Conservation (phyloP, 139 green algal genomes). For the Chlorella sp. region DNA sequence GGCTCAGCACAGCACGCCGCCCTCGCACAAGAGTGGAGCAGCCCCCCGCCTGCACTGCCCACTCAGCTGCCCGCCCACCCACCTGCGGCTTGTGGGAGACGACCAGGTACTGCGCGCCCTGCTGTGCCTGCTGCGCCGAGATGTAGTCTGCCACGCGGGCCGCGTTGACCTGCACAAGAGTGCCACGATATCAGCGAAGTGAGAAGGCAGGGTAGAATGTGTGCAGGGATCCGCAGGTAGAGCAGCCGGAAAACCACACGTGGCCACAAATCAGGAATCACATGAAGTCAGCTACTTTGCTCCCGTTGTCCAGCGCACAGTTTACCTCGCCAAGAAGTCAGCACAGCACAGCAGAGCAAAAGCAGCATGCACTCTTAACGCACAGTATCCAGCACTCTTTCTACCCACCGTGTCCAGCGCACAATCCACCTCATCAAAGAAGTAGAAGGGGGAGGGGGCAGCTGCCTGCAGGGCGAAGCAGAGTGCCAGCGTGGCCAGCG, state of each 20-base stretch:
- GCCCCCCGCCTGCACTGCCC: no score
- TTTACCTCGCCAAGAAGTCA: no score
- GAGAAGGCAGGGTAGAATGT: not conserved
- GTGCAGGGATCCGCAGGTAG: not conserved
- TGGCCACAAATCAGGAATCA: no score
- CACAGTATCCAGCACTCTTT: no score
- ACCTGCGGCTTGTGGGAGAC: conserved; percentile 81
- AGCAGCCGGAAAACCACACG: not conserved
- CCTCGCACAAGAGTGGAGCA: no score
- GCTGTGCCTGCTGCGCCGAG: conserved; percentile 12
- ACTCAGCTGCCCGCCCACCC: no score
- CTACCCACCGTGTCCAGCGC: conserved; percentile 31
- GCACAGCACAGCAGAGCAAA: no score
- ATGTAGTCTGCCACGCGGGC: conserved; percentile 69
- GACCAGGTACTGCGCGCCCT: conserved; percentile 78
- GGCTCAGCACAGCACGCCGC: no score
- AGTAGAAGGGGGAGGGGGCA: conserved; percentile 86
- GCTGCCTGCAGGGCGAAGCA: conserved; percentile 78
- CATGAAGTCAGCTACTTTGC: no score
- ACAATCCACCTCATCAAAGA: conserved; percentile 85
- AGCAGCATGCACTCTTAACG: no score
- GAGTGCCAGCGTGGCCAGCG: conserved; percentile 79
- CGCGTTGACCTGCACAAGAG: conserved; percentile 33
- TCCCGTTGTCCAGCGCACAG: no score
- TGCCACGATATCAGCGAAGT: no score